Base-by-base conservation (phyloP, 495 filamentous ascomycete species). In the Xylaria intraflava region DNA sequence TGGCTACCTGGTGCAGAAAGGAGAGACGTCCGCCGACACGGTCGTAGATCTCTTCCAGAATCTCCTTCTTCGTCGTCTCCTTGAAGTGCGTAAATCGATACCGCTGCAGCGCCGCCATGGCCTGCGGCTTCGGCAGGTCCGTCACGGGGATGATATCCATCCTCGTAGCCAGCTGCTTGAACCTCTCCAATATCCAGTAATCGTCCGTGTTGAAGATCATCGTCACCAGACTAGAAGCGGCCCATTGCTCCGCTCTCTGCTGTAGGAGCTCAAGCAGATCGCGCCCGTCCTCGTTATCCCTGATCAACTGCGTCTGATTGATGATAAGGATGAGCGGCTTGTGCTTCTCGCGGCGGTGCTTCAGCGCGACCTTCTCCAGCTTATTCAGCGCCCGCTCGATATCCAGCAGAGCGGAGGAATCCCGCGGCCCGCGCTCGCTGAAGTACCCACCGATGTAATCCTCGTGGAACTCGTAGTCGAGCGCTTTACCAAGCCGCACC, bases 351-450 rank as follows among this genome's bases (percentile, higher is more conserved):
- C 56, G 46, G n/a, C 84, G 78, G 35, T 88, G 78, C 51, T 66
- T 72, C 17, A 96, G 64, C 0, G 93, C 93, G 8, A 96, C 88
- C 69, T 98, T 98, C 66, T 98, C 92, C 5, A 98, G 72, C 68
- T 97, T 96, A 76, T 98, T 98, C 69, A 98, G 84, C 1, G 93
- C 93, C 14, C 93, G 81, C 62, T 98, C 93, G 46, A 98, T 95
- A 59, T 98, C 93, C 12, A 98, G 74, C 16, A 98, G 67, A 4
- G 93, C 88, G 0, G 87, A 91, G 2, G 88, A 89, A 59, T 98
- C 93, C 17, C 93, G 81, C 0, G 94, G 93, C 0, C 93, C 93
- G 27, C 89, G 82, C 58, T 97, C 95, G 52, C 86, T 91, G 73
- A 98, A 98, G 26, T 97, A 84, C 23, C 85, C 85, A 23, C 93